phyloP scores from a whole-genome alignment of 2,329 filamentous ascomycete genomes.

The Monosporascus sp. region DNA sequence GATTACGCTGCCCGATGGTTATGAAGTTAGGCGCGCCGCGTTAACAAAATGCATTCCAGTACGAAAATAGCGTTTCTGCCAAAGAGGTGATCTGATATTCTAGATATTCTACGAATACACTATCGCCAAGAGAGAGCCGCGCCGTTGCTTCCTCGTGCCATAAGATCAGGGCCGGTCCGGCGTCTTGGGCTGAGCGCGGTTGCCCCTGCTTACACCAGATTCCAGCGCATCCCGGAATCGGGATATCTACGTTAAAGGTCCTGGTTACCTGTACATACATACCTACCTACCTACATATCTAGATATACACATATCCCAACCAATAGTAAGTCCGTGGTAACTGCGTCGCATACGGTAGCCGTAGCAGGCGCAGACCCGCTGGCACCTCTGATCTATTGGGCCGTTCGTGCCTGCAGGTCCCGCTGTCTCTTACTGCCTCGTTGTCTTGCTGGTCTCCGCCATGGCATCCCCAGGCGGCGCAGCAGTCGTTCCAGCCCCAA shows the following conservation, averaged over 20 bases:
- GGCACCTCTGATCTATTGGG: not conserved
- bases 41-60: too few species aligned
- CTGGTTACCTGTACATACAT: not conserved
- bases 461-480: constrained; percentile 25
- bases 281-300: not conserved
- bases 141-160: not conserved
- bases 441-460: not conserved
- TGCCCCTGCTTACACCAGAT: not conserved
- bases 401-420: not conserved
- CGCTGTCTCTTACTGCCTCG: not conserved
- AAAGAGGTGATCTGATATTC: not conserved
- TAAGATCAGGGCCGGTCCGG: not conserved
- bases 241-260: not conserved
- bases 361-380: not conserved
- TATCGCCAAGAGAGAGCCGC: not conserved
- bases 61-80: not conserved
- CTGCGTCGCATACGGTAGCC: too few species aligned
- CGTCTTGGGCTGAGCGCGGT: not conserved
- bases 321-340: not conserved
- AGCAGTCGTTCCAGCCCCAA: constrained; percentile 20
- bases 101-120: not conserved
- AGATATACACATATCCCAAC: not conserved
- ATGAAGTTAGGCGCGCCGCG: too few species aligned
- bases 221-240: not conserved
- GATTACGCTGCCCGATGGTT: too few species aligned